Base-by-base conservation (phyloP, 306 rosid genomes). In the Ziziphus jujuba region DNA sequence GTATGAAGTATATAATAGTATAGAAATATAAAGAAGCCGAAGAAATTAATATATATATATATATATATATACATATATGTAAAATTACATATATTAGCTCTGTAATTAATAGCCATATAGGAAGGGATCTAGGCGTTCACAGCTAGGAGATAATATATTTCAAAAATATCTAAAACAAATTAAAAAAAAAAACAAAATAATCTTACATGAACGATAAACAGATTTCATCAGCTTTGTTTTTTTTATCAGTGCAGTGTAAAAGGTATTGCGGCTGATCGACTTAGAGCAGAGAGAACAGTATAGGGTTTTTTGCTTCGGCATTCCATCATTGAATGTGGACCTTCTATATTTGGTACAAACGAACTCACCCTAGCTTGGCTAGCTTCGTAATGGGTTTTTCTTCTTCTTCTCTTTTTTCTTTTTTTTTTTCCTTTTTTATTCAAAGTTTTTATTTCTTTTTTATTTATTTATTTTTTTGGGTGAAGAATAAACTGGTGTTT, bases 401-500 rank as follows among this genome's bases (percentile, higher is more conserved):
- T 2, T 11, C 8, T 48, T 24, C 12, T 1, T n/a, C 16, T 52
- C 23, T 38, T 50, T 6, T 7, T 3, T 3, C 43, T 4, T 28
- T 28, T 28, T 28, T 28, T 28, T 28, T 28, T 28, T 28, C 33
- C 33, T 28, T 12, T 0, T 19, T n/a, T 6, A 40, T 24, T 55
- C 61, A 56, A 24, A 58, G 34, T 52, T 35, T 36, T 49, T 6
- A 12, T 3, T 3, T 33, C n/a, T n/a, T n/a, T n/a, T n/a, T n/a
- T n/a, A n/a, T n/a, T n/a, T n/a, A n/a, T n/a, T n/a, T n/a, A n/a
- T n/a, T n/a, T n/a, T 71, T 48, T 59, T 67, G 73, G 79, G 61
- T 34, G 85, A 71, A 61, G 90, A 72, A 84, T 74, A 55, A 36
- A 16, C 36, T 35, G 24, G 53, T 31, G 51, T 49, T 54, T 59